Percentiles rank a stretch among this genome's conserved stretches.
phyloP scores from a whole-genome alignment of 2,329 filamentous ascomycete genomes.

The Cryphonectria radicalis region DNA sequence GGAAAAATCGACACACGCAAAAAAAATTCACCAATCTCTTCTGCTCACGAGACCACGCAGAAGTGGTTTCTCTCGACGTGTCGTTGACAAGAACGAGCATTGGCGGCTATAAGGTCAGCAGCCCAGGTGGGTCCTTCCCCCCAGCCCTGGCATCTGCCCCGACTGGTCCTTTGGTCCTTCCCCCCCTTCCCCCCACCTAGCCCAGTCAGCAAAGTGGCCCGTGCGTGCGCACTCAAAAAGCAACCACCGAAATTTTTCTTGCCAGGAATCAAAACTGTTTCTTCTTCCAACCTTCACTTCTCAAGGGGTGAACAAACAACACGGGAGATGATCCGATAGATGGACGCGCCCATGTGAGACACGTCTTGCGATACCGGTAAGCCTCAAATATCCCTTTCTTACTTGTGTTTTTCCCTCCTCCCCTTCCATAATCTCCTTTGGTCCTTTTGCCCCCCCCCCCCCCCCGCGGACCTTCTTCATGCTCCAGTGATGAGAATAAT shows the following conservation, averaged over 20 bases:
- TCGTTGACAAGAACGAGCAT: neutral
- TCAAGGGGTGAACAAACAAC: too few species aligned
- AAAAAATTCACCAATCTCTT: neutral
- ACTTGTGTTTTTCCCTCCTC: too few species aligned
- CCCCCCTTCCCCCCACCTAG: neutral
- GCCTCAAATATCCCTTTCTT: neutral
- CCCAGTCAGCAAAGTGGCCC: constrained; percentile 14
- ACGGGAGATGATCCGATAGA: neutral
- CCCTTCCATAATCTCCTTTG: neutral
- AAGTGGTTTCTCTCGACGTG: neutral
- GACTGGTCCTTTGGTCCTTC: neutral
- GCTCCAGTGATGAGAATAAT: constrained; percentile 87
- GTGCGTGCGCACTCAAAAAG: constrained; percentile 23
- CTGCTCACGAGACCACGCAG: neutral
- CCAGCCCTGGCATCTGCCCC: neutral
- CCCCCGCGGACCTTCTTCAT: neutral
- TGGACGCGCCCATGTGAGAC: neutral
- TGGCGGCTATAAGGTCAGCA: neutral
- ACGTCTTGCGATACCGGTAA: constrained; percentile 4
- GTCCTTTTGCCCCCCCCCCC: neutral
- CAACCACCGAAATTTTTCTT: constrained; percentile 16
- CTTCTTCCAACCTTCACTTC: neutral
- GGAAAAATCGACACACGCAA: neutral
- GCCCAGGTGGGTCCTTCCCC: neutral
- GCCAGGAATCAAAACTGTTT: neutral